Evolutionary conservation across 2,329 filamentous ascomycete species (phyloP).

Genomic region (Claviceps monticola): DNA sequence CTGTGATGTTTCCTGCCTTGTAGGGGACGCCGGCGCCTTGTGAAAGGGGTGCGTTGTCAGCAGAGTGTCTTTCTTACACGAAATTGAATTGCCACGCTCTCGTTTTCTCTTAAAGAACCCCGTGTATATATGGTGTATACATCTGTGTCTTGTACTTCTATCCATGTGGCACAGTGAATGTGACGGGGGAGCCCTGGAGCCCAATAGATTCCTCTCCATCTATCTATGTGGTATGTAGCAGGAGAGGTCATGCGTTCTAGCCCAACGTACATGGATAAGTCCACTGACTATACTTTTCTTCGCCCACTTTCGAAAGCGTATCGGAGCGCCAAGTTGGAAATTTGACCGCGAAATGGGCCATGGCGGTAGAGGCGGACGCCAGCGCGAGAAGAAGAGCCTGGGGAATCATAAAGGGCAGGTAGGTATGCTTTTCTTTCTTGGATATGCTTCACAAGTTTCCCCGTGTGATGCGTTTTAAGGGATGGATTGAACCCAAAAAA

Average conservation of each 20-base stretch:
- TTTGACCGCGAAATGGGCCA: constrained; percentile 34
- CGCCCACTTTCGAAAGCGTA: constrained; percentile 25
- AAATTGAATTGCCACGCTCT: neutral
- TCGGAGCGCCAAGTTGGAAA: constrained; percentile 37
- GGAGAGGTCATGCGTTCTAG: too few species aligned
- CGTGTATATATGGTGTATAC: neutral
- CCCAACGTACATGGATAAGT: constrained; percentile 32
- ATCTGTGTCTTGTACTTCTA: neutral
- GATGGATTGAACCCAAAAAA: too few species aligned
- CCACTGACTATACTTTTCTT: constrained; percentile 33
- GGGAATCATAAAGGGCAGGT: too few species aligned
- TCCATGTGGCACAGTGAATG: neutral
- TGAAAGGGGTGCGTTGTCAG: neutral
- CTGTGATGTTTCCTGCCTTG: constrained; percentile 31
- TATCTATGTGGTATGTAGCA: too few species aligned
- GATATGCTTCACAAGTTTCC: too few species aligned
- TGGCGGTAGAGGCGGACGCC: constrained; percentile 22
- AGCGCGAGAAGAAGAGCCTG: constrained; percentile 15
- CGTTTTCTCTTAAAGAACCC: neutral
- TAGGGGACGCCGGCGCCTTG: constrained; percentile 34
- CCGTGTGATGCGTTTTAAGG: too few species aligned
- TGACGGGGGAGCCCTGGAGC: too few species aligned
- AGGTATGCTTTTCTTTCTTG: too few species aligned
- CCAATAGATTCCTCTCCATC: too few species aligned
- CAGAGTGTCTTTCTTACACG: neutral